A percentile compares a stretch with the other conserved stretches of the same genome.
These are phyloP conservation scores for Penicillium decumbens DNA, from an alignment of 2,329 filamentous ascomycete species.

Conservation along the genomic window DNA sequence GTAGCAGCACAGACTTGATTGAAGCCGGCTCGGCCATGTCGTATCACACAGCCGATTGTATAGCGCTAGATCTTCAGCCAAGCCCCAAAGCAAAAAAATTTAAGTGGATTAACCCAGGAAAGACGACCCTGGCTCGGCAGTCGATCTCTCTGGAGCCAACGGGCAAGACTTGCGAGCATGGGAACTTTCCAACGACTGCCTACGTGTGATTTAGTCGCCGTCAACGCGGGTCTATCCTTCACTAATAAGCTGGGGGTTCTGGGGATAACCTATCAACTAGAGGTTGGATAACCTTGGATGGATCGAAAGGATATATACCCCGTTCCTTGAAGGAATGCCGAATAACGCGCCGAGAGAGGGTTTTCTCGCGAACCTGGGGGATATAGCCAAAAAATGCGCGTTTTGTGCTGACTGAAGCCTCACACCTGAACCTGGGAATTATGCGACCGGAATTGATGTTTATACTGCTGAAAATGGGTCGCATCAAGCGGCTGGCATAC, in stretches of 20 bases:
- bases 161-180: conserved; percentile 2
- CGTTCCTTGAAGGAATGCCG: too few relatives aligned
- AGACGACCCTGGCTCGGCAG: conserved; percentile 30
- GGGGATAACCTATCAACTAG: too few relatives aligned
- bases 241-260: conserved; percentile 5
- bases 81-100: conserved; percentile 34
- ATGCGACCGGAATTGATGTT: too few relatives aligned
- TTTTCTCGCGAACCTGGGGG: too few relatives aligned
- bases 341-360: too few relatives aligned
- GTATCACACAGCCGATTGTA: conserved; percentile 32
- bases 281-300: too few relatives aligned
- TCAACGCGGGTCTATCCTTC: conserved; percentile 15
- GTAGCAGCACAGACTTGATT: conserved; percentile 30
- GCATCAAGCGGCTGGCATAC: too few relatives aligned
- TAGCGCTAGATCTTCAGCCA: conserved; percentile 27
- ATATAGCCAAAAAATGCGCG: too few relatives aligned
- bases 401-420: too few relatives aligned
- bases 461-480: too few relatives aligned
- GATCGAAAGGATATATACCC: too few relatives aligned
- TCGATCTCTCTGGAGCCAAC: conserved; percentile 19
- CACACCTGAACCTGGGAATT: too few relatives aligned
- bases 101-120: conserved; percentile 36
- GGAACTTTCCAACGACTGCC: conserved; percentile 4
- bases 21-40: conserved; percentile 31
- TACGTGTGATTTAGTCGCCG: conserved; percentile 4